A percentile compares a stretch with the other conserved stretches of the same genome.
These are phyloP conservation scores for Macrolepiota fuliginosa DNA, from an alignment of 768 basidiomycete genomes.

Conservation along the genomic window DNA sequence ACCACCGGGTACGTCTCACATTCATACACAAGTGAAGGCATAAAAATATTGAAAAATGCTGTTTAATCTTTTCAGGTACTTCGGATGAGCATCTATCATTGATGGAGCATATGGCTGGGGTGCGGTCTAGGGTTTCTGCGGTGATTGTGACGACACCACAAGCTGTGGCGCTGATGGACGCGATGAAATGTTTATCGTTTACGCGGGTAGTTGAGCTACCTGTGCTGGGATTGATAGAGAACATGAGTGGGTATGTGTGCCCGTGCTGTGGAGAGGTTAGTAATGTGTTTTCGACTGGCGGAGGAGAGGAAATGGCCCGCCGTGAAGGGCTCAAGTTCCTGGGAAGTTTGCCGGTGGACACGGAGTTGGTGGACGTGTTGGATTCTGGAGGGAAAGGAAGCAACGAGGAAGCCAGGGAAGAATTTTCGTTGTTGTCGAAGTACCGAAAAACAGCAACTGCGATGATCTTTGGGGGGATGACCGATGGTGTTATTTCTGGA, in stretches of 20 bases:
- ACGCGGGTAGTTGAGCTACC: constrained; percentile 84
- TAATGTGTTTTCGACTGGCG: constrained; percentile 93
- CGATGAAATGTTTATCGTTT: constrained; percentile 95
- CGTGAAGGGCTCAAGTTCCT: constrained; percentile 74
- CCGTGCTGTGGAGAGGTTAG: constrained; percentile 96
- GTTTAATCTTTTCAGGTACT: constrained; percentile 61
- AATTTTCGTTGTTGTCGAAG: constrained; percentile 52
- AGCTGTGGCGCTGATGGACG: constrained; percentile 92
- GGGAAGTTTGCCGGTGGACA: constrained; percentile 91
- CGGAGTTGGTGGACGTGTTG: constrained; percentile 81
- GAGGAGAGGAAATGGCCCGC: constrained; percentile 85
- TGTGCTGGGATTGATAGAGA: constrained; percentile 91
- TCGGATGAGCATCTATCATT: constrained; percentile 98
- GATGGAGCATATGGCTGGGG: constrained; percentile 87
- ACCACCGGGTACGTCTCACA: constrained; percentile 71
- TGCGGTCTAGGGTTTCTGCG: constrained; percentile 74
- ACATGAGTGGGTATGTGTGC: constrained; percentile 98
- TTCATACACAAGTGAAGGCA: not conserved
- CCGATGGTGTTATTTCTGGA: constrained; percentile 22
- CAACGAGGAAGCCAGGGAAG: constrained; percentile 25
- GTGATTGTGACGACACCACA: constrained; percentile 97
- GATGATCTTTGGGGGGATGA: constrained; percentile 63
- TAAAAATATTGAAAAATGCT: not conserved
- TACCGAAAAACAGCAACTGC: constrained; percentile 72
- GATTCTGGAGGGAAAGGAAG: constrained; percentile 44